phyloP scores from a whole-genome alignment of 805 yeast species.

The Metschnikowia kunwiensis region DNA sequence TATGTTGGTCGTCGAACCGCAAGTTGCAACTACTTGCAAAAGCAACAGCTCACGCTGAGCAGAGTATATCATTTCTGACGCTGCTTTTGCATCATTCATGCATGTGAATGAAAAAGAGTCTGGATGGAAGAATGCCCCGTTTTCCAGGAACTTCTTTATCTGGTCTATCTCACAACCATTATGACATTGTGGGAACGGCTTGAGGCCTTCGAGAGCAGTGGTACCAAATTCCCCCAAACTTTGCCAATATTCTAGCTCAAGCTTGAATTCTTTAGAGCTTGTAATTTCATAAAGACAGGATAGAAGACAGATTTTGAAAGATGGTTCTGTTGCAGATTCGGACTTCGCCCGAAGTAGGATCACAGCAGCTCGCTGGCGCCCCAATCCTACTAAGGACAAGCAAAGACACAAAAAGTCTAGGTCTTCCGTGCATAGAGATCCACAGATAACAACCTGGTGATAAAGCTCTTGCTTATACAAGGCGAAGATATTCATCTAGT shows the following conservation, averaged over 20 bases:
- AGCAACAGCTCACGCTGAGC: not conserved
- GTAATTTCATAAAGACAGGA: conserved; percentile 9
- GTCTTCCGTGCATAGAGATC: conserved; percentile 6
- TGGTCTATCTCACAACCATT: not conserved
- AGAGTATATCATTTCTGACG: not conserved
- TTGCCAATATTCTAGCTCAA: conserved; percentile 12
- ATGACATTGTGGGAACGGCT: not conserved
- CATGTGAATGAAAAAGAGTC: conserved; percentile 3
- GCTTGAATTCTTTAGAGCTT: not conserved
- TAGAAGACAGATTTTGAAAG: conserved; percentile 5
- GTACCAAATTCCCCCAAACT: conserved; percentile 1
- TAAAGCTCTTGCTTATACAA: conserved; percentile 8
- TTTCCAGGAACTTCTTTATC: not conserved
- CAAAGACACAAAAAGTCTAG: conserved; percentile 7
- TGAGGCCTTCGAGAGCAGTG: not conserved
- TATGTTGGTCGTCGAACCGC: conserved; percentile 1
- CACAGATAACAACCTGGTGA: conserved; percentile 9
- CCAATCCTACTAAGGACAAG: conserved; percentile 12
- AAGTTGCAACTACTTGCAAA: conserved; percentile 1
- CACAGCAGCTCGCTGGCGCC: conserved; percentile 11
- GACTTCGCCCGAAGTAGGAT: conserved; percentile 8
- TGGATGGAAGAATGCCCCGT: conserved; percentile 8
- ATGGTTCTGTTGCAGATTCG: conserved; percentile 7
- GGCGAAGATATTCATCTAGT: conserved; percentile 1
- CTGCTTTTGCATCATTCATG: not conserved